Conservation (phyloP, 495 filamentous ascomycete species). For the Durotheca rogersii region DNA sequence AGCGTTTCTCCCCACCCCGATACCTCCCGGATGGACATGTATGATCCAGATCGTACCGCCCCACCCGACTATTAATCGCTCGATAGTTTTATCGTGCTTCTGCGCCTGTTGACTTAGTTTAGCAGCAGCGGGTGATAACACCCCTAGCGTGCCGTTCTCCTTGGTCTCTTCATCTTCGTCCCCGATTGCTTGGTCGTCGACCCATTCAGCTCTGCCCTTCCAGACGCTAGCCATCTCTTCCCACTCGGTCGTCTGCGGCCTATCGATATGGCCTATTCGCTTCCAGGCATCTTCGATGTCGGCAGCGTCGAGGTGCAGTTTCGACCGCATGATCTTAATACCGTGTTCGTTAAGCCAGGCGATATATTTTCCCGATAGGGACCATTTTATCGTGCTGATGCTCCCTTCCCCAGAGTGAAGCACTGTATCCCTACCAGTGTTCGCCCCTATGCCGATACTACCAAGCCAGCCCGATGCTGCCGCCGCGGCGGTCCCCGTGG, state of each 20-base stretch:
- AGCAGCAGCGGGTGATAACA: constrained; percentile 46
- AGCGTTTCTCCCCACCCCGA: constrained; percentile 64
- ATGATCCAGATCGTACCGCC: constrained; percentile 94
- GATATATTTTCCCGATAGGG: constrained; percentile 83
- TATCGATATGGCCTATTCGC: constrained; percentile 87
- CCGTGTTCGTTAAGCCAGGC: constrained; percentile 95
- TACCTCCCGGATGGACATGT: constrained; percentile 78
- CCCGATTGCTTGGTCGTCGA: constrained; percentile 76
- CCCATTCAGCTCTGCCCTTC: constrained; percentile 89
- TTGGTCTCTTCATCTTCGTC: constrained; percentile 51
- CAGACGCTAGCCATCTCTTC: constrained; percentile 94
- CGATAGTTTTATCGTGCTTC: constrained; percentile 50
- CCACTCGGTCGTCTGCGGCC: constrained; percentile 76
- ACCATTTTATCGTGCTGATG: constrained; percentile 91
- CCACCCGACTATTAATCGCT: constrained; percentile 92
- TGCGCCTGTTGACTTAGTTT: constrained; percentile 49
- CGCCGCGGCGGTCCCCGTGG: constrained; percentile 73
- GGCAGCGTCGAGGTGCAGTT: constrained; percentile 72
- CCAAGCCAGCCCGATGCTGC: constrained; percentile 90
- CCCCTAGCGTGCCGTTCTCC: constrained; percentile 30
- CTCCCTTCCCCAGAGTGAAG: constrained; percentile 90
- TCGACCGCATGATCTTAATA: constrained; percentile 94
- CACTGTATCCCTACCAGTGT: constrained; percentile 80
- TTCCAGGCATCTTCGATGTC: constrained; percentile 89
- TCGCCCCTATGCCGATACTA: constrained; percentile 73